phyloP scores from a whole-genome alignment of 2,329 filamentous ascomycete genomes.

The Pseudogymnoascus sp. region DNA sequence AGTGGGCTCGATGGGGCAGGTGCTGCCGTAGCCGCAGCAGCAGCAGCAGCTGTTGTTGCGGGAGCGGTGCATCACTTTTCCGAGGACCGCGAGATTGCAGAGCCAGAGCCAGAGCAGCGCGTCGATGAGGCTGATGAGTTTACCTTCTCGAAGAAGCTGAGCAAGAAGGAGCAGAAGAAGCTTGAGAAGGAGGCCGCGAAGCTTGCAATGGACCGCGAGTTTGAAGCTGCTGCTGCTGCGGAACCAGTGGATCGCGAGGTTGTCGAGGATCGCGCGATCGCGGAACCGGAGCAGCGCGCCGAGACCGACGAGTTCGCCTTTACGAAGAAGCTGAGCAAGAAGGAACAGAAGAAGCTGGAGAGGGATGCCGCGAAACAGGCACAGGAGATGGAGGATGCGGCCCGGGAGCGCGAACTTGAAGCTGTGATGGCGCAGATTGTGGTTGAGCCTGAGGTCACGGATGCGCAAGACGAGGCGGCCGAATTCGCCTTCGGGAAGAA shows the following conservation, averaged over 20 bases:
- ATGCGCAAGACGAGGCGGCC: constrained; percentile 8
- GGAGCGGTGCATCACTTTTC: not conserved
- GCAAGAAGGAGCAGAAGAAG: constrained; percentile 36
- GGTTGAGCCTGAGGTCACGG: constrained; percentile 21
- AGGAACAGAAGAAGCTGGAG: constrained; percentile 16
- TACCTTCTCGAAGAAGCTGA: constrained; percentile 23
- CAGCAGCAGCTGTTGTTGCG: not conserved
- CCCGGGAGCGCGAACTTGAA: constrained; percentile 15
- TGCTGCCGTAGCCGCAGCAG: constrained; percentile 2
- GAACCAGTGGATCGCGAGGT: not conserved
- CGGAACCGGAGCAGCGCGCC: not conserved
- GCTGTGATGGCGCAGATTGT: constrained; percentile 16
- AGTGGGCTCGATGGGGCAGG: constrained; percentile 18
- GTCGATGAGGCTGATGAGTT: constrained; percentile 18
- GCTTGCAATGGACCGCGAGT: constrained; percentile 20
- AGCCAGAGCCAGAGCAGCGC: not conserved
- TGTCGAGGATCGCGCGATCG: not conserved
- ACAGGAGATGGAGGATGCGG: not conserved
- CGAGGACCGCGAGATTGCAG: constrained; percentile 7
- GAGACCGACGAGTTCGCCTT: constrained; percentile 16
- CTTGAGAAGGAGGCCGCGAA: constrained; percentile 34
- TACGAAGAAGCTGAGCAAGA: constrained; percentile 19
- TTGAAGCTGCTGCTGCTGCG: not conserved
- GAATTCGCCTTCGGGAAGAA: constrained; percentile 20
- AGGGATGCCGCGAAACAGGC: constrained; percentile 13